Base-by-base conservation (phyloP, 2,329 filamentous ascomycete genomes). In the Zymoseptoria crescenta region DNA sequence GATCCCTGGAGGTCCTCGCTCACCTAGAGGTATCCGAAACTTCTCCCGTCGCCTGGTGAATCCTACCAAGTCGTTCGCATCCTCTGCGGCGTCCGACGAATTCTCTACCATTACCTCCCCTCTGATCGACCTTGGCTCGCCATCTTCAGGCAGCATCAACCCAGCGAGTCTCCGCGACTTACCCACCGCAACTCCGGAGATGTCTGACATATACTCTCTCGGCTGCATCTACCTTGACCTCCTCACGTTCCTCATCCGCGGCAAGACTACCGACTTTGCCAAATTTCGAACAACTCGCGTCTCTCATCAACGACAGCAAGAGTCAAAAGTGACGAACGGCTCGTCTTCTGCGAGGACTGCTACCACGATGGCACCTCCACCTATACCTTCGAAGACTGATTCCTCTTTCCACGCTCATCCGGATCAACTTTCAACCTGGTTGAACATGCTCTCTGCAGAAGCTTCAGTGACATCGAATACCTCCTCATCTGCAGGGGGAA, bases 141-240 rank as follows among this genome's bases (percentile, higher is more conserved):
- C 35, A 45, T n/a, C 13, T 45, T 16, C 35, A 16, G 35, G 35
- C 35, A 45, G 35, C 29, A 64, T 80, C 1, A 77, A 78, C 9
- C 69, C 70, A 51, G 73, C 74, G 13, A 74, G 75, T 35, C 67
- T 81, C 35, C 74, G 72, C 21, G 73, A 78, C 49, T 65, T 81
- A 20, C 71, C 69, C 6, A 54, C 56, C 24, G 62, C 68, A 27
- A 63, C 56, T 8, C 66, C 64, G 70, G 60, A 79, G 75, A 67
- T 74, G 61, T 83, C 85, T 51, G 88, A 91, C 69, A 77, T 91
- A 20, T 92, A 88, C 73, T 88, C 87, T 2, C 77, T 91, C 1
- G 88, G 84, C 8, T 88, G 87, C 70, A 80, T 91, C 55, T 87
- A 87, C 61, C 76, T 91, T 16, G 88, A 92, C 63, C 80, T 91